Conservation (phyloP, 2,329 filamentous ascomycete species). For the Botrytis cinerea region DNA sequence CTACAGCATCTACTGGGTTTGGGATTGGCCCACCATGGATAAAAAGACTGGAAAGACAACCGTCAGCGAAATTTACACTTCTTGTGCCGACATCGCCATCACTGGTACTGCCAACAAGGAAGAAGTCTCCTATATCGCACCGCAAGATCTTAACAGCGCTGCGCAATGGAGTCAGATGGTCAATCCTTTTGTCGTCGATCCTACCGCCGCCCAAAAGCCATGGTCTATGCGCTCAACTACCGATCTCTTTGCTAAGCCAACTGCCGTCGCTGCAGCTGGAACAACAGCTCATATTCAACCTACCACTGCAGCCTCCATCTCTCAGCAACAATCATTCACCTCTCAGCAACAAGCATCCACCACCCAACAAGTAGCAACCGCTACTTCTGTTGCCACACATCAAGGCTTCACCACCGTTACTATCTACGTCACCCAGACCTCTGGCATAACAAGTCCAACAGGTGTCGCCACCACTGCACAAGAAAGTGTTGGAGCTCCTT, state of each 20-base stretch:
- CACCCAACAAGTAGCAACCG: not conserved
- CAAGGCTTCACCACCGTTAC: not conserved
- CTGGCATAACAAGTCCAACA: not conserved
- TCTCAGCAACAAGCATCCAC: not conserved
- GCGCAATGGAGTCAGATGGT: slow-evolving; percentile 35
- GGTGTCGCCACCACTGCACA: not conserved
- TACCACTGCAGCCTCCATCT: not conserved
- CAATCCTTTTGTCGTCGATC: slow-evolving; percentile 33
- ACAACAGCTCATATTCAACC: slow-evolving; percentile 14
- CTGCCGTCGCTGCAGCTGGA: not conserved
- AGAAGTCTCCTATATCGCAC: slow-evolving; percentile 18
- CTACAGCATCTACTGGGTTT: slow-evolving; percentile 92
- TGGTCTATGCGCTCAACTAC: slow-evolving; percentile 15
- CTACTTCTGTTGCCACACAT: not conserved
- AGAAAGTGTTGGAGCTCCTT: slow-evolving; percentile 3
- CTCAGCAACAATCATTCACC: not conserved
- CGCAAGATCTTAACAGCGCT: slow-evolving; percentile 23
- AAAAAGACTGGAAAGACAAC: slow-evolving; percentile 46
- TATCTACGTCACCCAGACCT: not conserved
- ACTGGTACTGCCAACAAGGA: slow-evolving; percentile 19
- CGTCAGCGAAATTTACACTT: slow-evolving; percentile 60
- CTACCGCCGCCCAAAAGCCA: slow-evolving; percentile 25
- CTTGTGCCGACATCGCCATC: slow-evolving; percentile 55
- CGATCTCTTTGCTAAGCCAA: slow-evolving; percentile 18
- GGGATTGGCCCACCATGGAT: slow-evolving; percentile 79